A percentile compares a stretch with the other conserved stretches of the same genome.
These are phyloP conservation scores for Phoma sp. DNA, from an alignment of 2,329 filamentous ascomycete genomes.

Conservation along the genomic window DNA sequence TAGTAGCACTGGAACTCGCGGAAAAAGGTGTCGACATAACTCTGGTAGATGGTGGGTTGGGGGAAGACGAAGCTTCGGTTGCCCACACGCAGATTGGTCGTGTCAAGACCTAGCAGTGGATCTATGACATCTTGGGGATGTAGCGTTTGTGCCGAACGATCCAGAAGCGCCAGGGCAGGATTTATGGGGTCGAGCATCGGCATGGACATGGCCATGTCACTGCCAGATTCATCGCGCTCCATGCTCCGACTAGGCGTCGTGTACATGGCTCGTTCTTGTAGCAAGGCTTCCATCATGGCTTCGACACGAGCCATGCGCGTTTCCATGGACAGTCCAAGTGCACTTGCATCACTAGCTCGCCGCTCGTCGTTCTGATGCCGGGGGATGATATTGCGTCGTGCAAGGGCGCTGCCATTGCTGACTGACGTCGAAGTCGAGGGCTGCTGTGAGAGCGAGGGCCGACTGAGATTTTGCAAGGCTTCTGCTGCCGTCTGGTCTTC, in stretches of 20 bases:
- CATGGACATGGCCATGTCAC: conserved; percentile 30
- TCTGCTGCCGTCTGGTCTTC: conserved; percentile 49
- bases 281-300: conserved; percentile 44
- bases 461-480: conserved; percentile 47
- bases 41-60: conserved; percentile 28
- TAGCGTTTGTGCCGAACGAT: conserved; percentile 12
- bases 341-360: conserved; percentile 37
- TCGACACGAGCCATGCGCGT: conserved; percentile 46
- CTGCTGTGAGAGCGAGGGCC: conserved; percentile 35
- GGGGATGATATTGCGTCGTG: conserved; percentile 30
- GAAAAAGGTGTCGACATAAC: conserved; percentile 39
- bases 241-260: conserved; percentile 35
- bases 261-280: conserved; percentile 39
- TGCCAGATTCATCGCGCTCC: conserved; percentile 35
- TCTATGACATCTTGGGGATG: conserved; percentile 3
- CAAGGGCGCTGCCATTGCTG: conserved; percentile 24
- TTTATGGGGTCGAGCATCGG: conserved; percentile 34
- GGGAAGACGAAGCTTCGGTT: conserved; percentile 33
- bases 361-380: conserved; percentile 31
- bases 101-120: not conserved
- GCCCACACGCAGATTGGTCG: conserved; percentile 14
- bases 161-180: conserved; percentile 27
- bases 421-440: conserved; percentile 10
- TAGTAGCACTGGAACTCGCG: conserved; percentile 33
- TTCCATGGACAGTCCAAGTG: conserved; percentile 40